Conservation (phyloP, 2,329 filamentous ascomycete genomes). For the Penicillium sp. region DNA sequence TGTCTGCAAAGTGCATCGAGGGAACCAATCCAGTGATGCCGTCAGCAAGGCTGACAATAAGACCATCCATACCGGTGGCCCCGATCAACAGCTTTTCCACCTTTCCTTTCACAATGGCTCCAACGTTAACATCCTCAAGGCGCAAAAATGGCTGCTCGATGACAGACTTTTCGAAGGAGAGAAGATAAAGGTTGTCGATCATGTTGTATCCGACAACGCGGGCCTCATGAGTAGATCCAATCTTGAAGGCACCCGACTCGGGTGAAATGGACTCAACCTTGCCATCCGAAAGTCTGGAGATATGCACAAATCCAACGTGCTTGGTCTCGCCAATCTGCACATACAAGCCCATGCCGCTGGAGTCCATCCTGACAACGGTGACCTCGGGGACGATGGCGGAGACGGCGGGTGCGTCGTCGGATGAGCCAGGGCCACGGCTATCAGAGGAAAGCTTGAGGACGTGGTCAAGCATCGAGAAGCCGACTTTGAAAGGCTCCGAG, state of each 20-base stretch:
- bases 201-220: slow-evolving; percentile 85
- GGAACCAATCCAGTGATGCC: slow-evolving; percentile 87
- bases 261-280: slow-evolving; percentile 83
- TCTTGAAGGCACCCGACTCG: slow-evolving; percentile 73
- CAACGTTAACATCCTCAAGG: slow-evolving; percentile 85
- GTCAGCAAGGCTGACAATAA: slow-evolving; percentile 82
- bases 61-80: slow-evolving; percentile 73
- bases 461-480: slow-evolving; percentile 86
- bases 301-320: slow-evolving; percentile 84
- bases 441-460: slow-evolving; percentile 63
- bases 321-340: slow-evolving; percentile 68
- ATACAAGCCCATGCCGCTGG: slow-evolving; percentile 74
- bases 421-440: slow-evolving; percentile 39
- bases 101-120: slow-evolving; percentile 76
- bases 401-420: slow-evolving; percentile 48
- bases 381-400: slow-evolving; percentile 78
- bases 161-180: slow-evolving; percentile 80
- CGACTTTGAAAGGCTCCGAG: slow-evolving; percentile 77
- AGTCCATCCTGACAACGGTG: slow-evolving; percentile 76
- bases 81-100: slow-evolving; percentile 84
- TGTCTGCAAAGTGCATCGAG: slow-evolving; percentile 84
- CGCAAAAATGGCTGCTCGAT: slow-evolving; percentile 87
- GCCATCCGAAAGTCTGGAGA: slow-evolving; percentile 86
- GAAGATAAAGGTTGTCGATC: slow-evolving; percentile 79
- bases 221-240: slow-evolving; percentile 76